Base-by-base conservation (phyloP, 148 eudicot genomes). In the Chenopodium berlandieri region DNA sequence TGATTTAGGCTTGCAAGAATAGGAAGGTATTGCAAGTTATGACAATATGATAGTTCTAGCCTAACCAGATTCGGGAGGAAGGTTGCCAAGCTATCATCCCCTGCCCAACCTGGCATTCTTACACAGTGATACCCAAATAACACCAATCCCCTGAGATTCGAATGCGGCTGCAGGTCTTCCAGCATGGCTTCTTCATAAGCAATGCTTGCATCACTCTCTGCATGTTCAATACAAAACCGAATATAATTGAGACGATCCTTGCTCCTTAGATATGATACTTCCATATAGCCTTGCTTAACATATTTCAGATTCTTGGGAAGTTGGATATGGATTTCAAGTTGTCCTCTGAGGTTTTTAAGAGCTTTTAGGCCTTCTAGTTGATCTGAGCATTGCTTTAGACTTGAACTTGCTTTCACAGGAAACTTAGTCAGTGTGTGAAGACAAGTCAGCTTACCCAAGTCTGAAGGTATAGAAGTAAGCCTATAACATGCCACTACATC, bases 1-100 rank as follows among this genome's bases (percentile, higher is more conserved):
- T 62, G 17, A 63, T 4, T 34, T 32, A 80, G 54, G 17, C 62
- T 80, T 40, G 77, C 73, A 20, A 80, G 73, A 3, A 76, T 46
- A 20, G 79, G 46, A 9, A 84, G 80, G 31, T 13, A 22, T 40
- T 75, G 23, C 76, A 75, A 19, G 22, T 70, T 72, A 13, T 8
- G 44, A 77, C 80, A 84, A 8, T 47, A 13, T 4, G 32, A 6
- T 5, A 79, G 66, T 1, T 47, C 27, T 34, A 84, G 4, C 54
- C 25, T 27, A 44, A 80, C 77, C 23, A 84, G 86, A 80, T 84
- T 80, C 11, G 83, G 83, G 54, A 84, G 34, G 44, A 70, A 46
- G 16, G 72, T n/a, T 19, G 27, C 46, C 22, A 84, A 75, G 73
- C 63, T 44, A 71, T 70, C 31, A 22, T 75, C 79, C 47, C 14